phyloP scores from a whole-genome alignment of 805 yeast species.

The Starmera pachycereana region DNA sequence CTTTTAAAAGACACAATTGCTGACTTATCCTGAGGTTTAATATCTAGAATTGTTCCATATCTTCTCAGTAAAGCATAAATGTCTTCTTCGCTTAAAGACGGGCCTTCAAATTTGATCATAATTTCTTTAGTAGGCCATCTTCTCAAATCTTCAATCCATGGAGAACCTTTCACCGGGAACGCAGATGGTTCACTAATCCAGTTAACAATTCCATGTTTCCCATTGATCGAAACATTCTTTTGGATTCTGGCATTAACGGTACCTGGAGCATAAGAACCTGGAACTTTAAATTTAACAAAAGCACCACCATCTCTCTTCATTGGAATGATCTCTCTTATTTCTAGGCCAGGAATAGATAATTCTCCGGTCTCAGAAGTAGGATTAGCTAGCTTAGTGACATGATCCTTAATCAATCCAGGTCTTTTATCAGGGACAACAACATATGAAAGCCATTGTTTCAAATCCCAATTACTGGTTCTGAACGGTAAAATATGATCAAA shows the following conservation, averaged over 20 bases:
- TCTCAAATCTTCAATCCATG: conserved; percentile 93
- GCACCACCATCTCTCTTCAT: conserved; percentile 88
- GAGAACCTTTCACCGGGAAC: conserved; percentile 77
- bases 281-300: conserved; percentile 67
- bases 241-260: conserved; percentile 45
- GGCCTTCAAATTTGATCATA: conserved; percentile 67
- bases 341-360: conserved; percentile 29
- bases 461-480: conserved; percentile 34
- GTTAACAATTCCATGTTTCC: conserved; percentile 26
- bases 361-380: conserved; percentile 18
- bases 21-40: conserved; percentile 40
- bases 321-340: conserved; percentile 53
- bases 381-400: conserved; percentile 28
- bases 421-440: conserved; percentile 25
- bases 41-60: conserved; percentile 77
- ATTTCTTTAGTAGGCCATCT: conserved; percentile 59
- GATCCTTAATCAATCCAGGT: conserved; percentile 28
- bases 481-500: conserved; percentile 46
- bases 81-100: conserved; percentile 67
- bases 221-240: conserved; percentile 30
- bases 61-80: conserved; percentile 74
- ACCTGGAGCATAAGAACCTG: conserved; percentile 36
- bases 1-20: conserved; percentile 46
- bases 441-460: conserved; percentile 32
- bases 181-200: conserved; percentile 42